Evolutionary conservation across 306 rosid species (phyloP).

Genomic region (Cicer judaicum): DNA sequence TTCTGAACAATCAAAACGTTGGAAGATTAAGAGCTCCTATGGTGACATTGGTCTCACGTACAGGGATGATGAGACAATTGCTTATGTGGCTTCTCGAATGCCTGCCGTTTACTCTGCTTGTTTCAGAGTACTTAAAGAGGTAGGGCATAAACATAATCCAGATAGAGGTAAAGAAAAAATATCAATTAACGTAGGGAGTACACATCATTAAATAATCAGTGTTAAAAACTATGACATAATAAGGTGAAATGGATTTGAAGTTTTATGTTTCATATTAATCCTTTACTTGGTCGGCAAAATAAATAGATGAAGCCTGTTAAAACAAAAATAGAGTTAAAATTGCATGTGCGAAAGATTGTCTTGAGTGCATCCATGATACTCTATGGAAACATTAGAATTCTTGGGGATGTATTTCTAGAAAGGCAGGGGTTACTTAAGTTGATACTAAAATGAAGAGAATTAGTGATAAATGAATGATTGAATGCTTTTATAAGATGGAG

Average conservation of each 20-base stretch:
- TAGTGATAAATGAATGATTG: conserved; percentile 28
- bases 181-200: not conserved
- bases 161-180: conserved; percentile 4
- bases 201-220: conserved; percentile 18
- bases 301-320: not conserved
- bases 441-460: conserved; percentile 28
- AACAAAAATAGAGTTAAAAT: not conserved
- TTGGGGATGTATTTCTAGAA: conserved; percentile 16
- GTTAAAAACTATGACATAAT: conserved; percentile 26
- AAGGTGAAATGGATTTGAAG: not conserved
- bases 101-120: conserved; percentile 98
- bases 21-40: conserved; percentile 90
- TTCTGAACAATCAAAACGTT: conserved; percentile 71
- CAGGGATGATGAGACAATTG: conserved; percentile 74
- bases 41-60: conserved; percentile 86
- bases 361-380: conserved; percentile 25
- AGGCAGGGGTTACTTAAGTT: conserved; percentile 30
- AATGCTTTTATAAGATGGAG: conserved; percentile 24
- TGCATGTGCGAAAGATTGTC: not conserved
- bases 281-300: conserved; percentile 25
- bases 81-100: conserved; percentile 93
- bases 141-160: conserved; percentile 27
- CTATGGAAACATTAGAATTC: conserved; percentile 17
- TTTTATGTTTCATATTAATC: conserved; percentile 10
- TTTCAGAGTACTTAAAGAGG: conserved; percentile 89